These are phyloP conservation scores for Nicotiana benthamiana DNA, from an alignment of 257 asterid genomes.

Conservation along the genomic window DNA sequence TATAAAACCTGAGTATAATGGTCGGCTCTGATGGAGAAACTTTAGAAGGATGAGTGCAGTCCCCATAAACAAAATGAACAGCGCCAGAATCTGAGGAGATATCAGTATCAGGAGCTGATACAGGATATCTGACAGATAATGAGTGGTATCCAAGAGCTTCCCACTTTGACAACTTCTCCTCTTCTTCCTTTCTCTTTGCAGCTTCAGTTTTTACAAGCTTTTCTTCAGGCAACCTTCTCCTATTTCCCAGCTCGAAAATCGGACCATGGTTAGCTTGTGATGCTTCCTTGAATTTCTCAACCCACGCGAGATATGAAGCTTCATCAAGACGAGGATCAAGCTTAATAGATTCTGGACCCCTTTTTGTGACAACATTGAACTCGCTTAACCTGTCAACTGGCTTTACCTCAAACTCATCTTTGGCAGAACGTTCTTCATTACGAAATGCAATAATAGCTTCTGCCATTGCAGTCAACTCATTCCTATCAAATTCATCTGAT, in stretches of 20 bases:
- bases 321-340: conserved; percentile 66
- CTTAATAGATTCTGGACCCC: conserved; percentile 32
- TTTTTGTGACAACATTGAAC: conserved; percentile 28
- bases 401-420: conserved; percentile 56
- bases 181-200: conserved; percentile 59
- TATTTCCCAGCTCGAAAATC: conserved; percentile 32
- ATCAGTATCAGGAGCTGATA: conserved; percentile 35
- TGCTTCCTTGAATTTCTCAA: conserved; percentile 72
- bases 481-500: conserved; percentile 37
- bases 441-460: conserved; percentile 57
- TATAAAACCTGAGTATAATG: conserved; percentile 60
- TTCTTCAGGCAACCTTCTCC: conserved; percentile 44
- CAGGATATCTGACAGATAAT: conserved; percentile 48
- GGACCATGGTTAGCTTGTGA: conserved; percentile 26
- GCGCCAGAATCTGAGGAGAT: conserved; percentile 52
- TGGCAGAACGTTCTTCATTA: conserved; percentile 26
- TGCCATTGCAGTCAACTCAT: conserved; percentile 44
- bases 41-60: conserved; percentile 70
- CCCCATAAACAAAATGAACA: conserved; percentile 83
- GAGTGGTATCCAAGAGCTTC: conserved; percentile 81
- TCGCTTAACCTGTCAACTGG: conserved; percentile 31
- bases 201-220: conserved; percentile 60
- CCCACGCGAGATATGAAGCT: conserved; percentile 75
- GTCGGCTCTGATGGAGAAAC: conserved; percentile 60
- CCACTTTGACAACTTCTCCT: conserved; percentile 74